A percentile compares a stretch with the other conserved stretches of the same genome.
Conservation (phyloP, 495 filamentous ascomycete species). For the Tuber microsphaerosporum region DNA sequence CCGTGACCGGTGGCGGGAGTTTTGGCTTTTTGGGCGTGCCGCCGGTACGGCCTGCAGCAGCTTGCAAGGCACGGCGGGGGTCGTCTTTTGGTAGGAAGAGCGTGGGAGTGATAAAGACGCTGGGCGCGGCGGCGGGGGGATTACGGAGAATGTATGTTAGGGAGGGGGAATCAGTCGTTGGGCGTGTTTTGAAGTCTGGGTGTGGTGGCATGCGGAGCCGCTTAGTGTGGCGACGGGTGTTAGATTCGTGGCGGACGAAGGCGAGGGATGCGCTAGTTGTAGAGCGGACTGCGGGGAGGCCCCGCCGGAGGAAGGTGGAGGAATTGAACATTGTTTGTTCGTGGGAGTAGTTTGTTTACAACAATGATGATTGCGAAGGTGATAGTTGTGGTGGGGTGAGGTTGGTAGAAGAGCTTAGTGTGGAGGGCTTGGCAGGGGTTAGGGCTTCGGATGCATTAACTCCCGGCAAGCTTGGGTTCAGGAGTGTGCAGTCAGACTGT, state of each 20-base stretch:
- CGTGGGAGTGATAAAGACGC: conserved; percentile 75
- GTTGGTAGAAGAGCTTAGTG: not conserved
- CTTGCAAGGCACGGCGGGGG: conserved; percentile 56
- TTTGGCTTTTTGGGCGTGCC: conserved; percentile 13
- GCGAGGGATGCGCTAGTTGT: not conserved
- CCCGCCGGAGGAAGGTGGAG: conserved; percentile 18
- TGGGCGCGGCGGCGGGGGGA: conserved; percentile 77
- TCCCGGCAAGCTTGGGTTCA: not conserved
- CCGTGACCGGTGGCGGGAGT: conserved; percentile 54
- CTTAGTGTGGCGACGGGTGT: conserved; percentile 37
- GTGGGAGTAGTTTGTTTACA: not conserved
- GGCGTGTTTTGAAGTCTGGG: conserved; percentile 53
- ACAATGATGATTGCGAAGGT: not conserved
- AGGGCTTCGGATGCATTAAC: conserved; percentile 13
- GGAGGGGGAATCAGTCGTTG: conserved; percentile 45
- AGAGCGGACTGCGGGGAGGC: not conserved
- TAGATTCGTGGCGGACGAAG: conserved; percentile 30
- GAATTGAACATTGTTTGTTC: conserved; percentile 27
- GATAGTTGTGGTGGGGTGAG: conserved; percentile 7
- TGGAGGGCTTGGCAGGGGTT: conserved; percentile 26
- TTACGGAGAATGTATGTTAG: conserved; percentile 80
- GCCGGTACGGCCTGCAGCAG: conserved; percentile 36
- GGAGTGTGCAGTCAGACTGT: not conserved
- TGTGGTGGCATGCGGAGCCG: conserved; percentile 33
- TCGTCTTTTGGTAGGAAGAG: conserved; percentile 83